Evolutionary conservation across 768 basidiomycete species (phyloP), one percentile per base, ranked within the genome.

Genomic region (Suillus occidentalis): DNA sequence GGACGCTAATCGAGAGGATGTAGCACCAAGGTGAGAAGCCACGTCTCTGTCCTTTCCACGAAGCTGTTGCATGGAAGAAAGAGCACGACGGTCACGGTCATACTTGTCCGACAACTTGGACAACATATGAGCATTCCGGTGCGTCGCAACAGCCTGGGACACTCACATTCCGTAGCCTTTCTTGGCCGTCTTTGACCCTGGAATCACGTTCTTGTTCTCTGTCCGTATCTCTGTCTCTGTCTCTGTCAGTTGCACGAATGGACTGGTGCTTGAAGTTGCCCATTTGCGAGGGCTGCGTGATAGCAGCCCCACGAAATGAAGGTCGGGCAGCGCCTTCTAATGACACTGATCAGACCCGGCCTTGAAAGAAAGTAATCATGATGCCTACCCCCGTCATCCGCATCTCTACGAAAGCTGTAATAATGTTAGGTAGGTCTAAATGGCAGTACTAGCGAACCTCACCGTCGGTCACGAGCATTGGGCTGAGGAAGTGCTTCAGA

Each of bases 231-330:
- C 71, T 73, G 53, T 78, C 86, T 58, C 83, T 79, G 62, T 84
- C 83, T 45, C 88, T 84, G 74, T 91, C 90, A 50, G 79, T 82
- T 18, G 85, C 80, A 61, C 91, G 90, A 69, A 89, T 77, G 13
- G 92, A 92, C 69, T 95, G 93, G 71, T 94, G 93, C 73, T 92
- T 91, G 76, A 95, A 95, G 73, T 93, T 94, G 57, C 93, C 93
- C 93, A 95, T 95, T 78, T 94, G 92, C 42, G 93, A 92, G 34
- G 92, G 91, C 70, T 95, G 92, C 31, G 90, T 85, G 58, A 90
- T 70, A 31, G 76, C 68, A 16, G 76, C 81, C 14, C 91, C 84
- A 37, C 91, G 86, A 72, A 92, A 94, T 8, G 87, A 83, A 31
- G 89, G 85, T 64, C 92, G 84, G 13, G 85, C 72, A 53, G 86